Base-by-base conservation (phyloP, 2,329 filamentous ascomycete species). In the Exutisphaerella laricina region DNA sequence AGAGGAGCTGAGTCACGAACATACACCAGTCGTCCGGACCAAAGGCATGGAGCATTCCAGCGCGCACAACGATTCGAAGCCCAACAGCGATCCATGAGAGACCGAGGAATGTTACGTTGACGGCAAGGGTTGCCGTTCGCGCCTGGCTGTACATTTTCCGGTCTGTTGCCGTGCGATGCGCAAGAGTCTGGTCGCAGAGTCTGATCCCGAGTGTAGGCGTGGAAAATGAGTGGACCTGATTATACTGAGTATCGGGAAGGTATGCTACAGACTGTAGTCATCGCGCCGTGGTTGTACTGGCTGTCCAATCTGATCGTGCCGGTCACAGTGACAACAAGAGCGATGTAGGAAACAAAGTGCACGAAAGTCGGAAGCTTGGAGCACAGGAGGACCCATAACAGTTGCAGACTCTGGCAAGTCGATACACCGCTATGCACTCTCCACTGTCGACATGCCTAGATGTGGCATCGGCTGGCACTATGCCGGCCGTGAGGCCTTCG, bases 21-120 rank as follows among this genome's bases (percentile, higher is more conserved):
- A 70, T 70, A 5, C 56, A 61, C 49, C 58, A 65, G 52, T 71
- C 69, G 51, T 70, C 68, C n/a, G 50, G 39, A 6, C 66, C 67
- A 53, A 66, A 68, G 2, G 54, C 58, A 16, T 60, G 62, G 35
- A 66, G 55, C 57, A 69, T 50, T 13, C 54, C 47, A 4, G 58
- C 57, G 30, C 66, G 59, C 5, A 66, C 64, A 35, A 66, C 64
- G 18, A 68, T 48, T 4, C 67, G 58, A 14, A 70, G 46, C 21
- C 51, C 39, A 17, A 69, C 60, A 6, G 64, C 59, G 4, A 64
- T 41, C 59, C 64, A 68, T 45, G 65, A 59, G 12, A 68, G 49
- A 5, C 62, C 39, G 40, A 68, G 60, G 53, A 70, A 68, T n/a
- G 63, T 47, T 23, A 62, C 52, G 23, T 46, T 47, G 25, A 53